phyloP scores from a whole-genome alignment of 495 filamentous ascomycete species.

The Lepidopterella palustris region DNA sequence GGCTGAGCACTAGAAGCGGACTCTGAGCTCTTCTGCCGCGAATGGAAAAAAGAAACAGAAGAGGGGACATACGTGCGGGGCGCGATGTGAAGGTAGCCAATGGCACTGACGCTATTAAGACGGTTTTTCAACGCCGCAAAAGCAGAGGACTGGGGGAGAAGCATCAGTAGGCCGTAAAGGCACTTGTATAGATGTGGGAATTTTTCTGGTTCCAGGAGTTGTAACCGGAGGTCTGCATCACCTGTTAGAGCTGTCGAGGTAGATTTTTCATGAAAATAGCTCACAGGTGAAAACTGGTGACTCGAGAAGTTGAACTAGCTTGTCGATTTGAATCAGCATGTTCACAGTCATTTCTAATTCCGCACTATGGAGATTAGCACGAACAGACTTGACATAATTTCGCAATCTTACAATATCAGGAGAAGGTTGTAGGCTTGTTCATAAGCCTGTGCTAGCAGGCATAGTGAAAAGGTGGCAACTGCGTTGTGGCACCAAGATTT shows the following conservation, averaged over 20 bases:
- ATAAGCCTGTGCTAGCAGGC: constrained; percentile 93
- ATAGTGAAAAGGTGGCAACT: constrained; percentile 94
- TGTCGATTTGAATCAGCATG: constrained; percentile 98
- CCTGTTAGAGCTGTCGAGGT: background rate
- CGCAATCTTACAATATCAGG: constrained; percentile 74
- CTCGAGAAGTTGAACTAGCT: constrained; percentile 94
- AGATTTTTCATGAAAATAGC: background rate
- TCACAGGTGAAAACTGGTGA: constrained; percentile 95
- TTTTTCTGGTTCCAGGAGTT: constrained; percentile 95
- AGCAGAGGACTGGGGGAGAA: constrained; percentile 92
- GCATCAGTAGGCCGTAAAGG: constrained; percentile 94
- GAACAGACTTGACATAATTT: background rate
- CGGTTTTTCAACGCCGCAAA: constrained; percentile 97
- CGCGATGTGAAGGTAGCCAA: constrained; percentile 85
- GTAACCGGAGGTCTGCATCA: constrained; percentile 74
- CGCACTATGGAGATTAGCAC: constrained; percentile 57
- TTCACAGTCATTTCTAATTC: constrained; percentile 99
- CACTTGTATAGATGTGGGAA: constrained; percentile 98
- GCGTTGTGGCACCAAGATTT: constrained; percentile 98
- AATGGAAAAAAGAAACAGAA: constrained; percentile 32
- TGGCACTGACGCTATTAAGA: constrained; percentile 91
- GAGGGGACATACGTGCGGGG: constrained; percentile 65
- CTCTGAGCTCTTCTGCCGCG: constrained; percentile 31
- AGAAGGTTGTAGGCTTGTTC: constrained; percentile 96
- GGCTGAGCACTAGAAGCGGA: constrained; percentile 21